phyloP scores from a whole-genome alignment of 768 basidiomycete species.

The Rhodosporidiobolus odoratus region DNA sequence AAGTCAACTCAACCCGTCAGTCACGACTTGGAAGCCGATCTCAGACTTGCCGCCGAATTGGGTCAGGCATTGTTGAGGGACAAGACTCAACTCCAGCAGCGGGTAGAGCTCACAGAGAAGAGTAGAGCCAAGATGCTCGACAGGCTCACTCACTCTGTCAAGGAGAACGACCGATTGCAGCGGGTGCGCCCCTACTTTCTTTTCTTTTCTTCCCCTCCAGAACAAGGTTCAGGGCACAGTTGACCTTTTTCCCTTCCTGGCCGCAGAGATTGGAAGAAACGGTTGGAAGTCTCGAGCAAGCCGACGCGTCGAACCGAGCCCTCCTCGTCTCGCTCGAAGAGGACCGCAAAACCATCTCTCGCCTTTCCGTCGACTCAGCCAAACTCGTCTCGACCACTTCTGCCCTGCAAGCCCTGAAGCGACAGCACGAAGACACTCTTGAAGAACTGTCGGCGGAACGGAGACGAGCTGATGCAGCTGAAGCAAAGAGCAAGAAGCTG shows the following conservation, averaged over 20 bases:
- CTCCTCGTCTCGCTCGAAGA: slow-evolving; percentile 70
- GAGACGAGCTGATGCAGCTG: slow-evolving; percentile 63
- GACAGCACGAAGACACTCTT: slow-evolving; percentile 68
- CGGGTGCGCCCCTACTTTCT: slow-evolving; percentile 50
- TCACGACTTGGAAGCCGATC: slow-evolving; percentile 28
- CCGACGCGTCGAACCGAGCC: slow-evolving; percentile 70
- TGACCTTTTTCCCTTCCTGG: background rate
- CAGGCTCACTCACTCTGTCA: slow-evolving; percentile 49
- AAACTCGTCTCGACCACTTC: slow-evolving; percentile 67
- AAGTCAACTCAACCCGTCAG: background rate
- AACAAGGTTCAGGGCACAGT: background rate
- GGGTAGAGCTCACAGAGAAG: slow-evolving; percentile 51
- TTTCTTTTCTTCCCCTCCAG: background rate
- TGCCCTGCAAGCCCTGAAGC: slow-evolving; percentile 59
- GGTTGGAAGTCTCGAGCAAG: slow-evolving; percentile 71
- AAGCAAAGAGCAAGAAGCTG: slow-evolving; percentile 53
- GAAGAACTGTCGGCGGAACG: slow-evolving; percentile 72
- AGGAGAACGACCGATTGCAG: slow-evolving; percentile 61
- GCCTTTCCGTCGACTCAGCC: slow-evolving; percentile 64
- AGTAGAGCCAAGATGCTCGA: slow-evolving; percentile 46
- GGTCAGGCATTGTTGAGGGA: slow-evolving; percentile 59
- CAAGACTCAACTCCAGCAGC: slow-evolving; percentile 67
- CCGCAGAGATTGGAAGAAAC: slow-evolving; percentile 69
- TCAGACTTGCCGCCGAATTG: slow-evolving; percentile 50
- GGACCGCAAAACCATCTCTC: slow-evolving; percentile 61